Evolutionary conservation across 2,329 filamentous ascomycete genomes (phyloP), one percentile per base, ranked within the genome.

Genomic region (Stachybotrys chartarum): DNA sequence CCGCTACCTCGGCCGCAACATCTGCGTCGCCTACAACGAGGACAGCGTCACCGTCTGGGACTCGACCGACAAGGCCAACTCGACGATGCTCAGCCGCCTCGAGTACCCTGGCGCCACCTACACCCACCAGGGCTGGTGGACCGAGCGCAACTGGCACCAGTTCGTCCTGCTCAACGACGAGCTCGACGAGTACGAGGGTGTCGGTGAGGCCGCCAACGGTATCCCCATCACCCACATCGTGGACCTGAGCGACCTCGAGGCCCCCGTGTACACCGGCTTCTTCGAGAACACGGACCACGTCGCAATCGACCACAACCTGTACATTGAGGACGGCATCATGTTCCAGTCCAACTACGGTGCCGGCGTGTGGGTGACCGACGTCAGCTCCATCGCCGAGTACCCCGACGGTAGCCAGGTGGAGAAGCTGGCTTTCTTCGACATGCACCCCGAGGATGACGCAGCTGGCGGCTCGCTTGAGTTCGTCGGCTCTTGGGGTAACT

Each of bases 111-210:
- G 79, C 50, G 77, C 76, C 18, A 64, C 74, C 11, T 82, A 81
- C 69, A 80, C 78, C 1, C 80, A 83, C 63, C 80, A 83, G 62
- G 80, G 80, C 54, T 77, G 75, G 68, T 68, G 81, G 8, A 69
- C 78, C 51, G 72, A 79, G 64, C 63, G 66, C n/a, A 62, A 70
- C 52, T 47, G 45, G 45, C 73, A 63, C 64, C 67, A 72, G 49
- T 75, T 75, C 59, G 65, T 65, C 53, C 70, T 80, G 30, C 68
- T 80, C 18, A 77, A 80, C 63, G 78, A 81, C 61, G 78, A 81
- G 62, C 72, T 75, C 52, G 78, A 81, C 63, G 79, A 82, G 64
- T 62, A 24, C 64, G 74, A 18, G 59, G 60, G 16, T 66, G 68
- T 10, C 71, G 71, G 10, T 6, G 17, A 47, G 7, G 45, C 45